phyloP scores from a whole-genome alignment of 768 basidiomycete genomes.

The Brasilioporus rufonigricans region DNA sequence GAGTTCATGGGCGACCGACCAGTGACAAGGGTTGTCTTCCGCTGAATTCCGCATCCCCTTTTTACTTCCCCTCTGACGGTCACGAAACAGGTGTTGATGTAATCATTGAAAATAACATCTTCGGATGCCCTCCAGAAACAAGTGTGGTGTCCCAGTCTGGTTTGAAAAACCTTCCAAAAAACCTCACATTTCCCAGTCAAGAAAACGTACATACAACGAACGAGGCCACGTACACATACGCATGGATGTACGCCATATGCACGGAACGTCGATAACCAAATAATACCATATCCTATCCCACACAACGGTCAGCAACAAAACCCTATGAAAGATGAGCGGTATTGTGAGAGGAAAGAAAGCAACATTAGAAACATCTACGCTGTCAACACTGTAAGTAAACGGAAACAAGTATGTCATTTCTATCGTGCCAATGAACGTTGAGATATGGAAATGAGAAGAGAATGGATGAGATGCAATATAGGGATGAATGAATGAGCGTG shows the following conservation, averaged over 20 bases:
- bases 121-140: background rate
- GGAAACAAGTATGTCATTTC: slow-evolving; percentile 1
- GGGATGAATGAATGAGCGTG: slow-evolving; percentile 1
- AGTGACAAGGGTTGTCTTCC: background rate
- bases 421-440: slow-evolving; percentile 3
- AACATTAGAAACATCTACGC: slow-evolving; percentile 13
- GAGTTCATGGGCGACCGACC: too few relatives aligned
- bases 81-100: background rate
- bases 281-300: slow-evolving; percentile 16
- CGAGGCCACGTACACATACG: background rate
- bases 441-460: background rate
- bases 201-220: slow-evolving; percentile 1
- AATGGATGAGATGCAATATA: slow-evolving; percentile 13
- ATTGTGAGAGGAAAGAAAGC: background rate
- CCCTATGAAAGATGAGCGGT: slow-evolving; percentile 6
- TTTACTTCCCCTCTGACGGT: background rate
- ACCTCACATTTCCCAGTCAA: slow-evolving; percentile 3
- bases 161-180: background rate
- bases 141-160: background rate
- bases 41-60: background rate
- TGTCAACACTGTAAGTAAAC: background rate
- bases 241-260: slow-evolving; percentile 5
- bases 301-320: slow-evolving; percentile 5
- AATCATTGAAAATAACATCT: background rate
- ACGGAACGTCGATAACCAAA: slow-evolving; percentile 2